Conservation (phyloP, 805 yeast species). For the Ogataea naganishii region DNA sequence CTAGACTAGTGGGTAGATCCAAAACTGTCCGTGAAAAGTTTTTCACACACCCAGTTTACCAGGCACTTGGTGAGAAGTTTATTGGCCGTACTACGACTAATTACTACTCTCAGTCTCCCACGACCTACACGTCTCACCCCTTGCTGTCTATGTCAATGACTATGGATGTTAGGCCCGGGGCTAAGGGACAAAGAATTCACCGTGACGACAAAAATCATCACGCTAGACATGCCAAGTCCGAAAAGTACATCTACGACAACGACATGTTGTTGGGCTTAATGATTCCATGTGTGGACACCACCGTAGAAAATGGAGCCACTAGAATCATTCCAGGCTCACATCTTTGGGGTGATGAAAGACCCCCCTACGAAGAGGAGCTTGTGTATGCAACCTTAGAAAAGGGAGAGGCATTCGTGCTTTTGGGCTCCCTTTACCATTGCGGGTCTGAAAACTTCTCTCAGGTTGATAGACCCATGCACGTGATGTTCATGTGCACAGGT, state of each 20-base stretch:
- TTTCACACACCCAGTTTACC: constrained; percentile 7
- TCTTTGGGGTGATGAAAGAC: constrained; percentile 20
- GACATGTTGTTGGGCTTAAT: constrained; percentile 11
- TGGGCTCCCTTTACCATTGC: constrained; percentile 19
- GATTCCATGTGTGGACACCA: constrained; percentile 14
- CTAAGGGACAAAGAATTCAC: constrained; percentile 11
- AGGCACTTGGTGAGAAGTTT: constrained; percentile 7
- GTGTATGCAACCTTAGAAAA: constrained; percentile 16
- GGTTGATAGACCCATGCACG: constrained; percentile 14
- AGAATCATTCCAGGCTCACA: constrained; percentile 23
- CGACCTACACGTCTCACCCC: constrained; percentile 9
- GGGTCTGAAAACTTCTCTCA: constrained; percentile 16
- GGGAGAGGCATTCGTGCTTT: constrained; percentile 19
- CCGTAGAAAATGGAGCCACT: constrained; percentile 23
- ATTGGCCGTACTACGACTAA: constrained; percentile 5
- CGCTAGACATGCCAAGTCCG: constrained; percentile 9
- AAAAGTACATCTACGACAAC: constrained; percentile 7
- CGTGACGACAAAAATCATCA: constrained; percentile 16
- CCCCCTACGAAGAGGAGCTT: constrained; percentile 16
- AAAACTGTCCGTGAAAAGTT: constrained; percentile 10
- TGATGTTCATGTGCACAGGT: constrained; percentile 17
- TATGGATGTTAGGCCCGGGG: constrained; percentile 15
- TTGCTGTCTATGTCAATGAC: constrained; percentile 9
- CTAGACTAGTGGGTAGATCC: constrained; percentile 12
- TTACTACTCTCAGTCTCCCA: constrained; percentile 8